A percentile compares a stretch with the other conserved stretches of the same genome.
Conservation (phyloP, 352 stramenopile genomes). For the Phytophthora cryptogea region DNA sequence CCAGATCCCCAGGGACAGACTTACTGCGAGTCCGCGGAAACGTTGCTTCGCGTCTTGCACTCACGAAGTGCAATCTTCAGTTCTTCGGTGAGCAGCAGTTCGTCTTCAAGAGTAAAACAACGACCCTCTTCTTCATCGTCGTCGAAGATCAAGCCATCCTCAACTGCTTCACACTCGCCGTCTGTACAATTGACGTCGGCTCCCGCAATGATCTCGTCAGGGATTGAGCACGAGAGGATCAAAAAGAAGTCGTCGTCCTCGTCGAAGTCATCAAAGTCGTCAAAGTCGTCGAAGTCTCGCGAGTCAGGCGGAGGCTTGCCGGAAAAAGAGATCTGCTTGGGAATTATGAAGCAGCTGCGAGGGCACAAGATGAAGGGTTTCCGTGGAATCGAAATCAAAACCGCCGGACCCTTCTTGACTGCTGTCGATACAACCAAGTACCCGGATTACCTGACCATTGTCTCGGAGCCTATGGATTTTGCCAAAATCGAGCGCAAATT, state of each 20-base stretch:
- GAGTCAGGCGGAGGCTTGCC: conserved; percentile 45
- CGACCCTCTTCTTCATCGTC: conserved; percentile 42
- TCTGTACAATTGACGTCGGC: conserved; percentile 7
- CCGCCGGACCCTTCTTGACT: conserved; percentile 79
- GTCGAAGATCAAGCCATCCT: conserved; percentile 25
- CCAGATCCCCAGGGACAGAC: conserved; percentile 72
- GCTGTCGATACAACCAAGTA: conserved; percentile 89
- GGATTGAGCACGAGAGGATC: conserved; percentile 30
- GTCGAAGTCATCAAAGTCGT: conserved; percentile 36
- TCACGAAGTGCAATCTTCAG: conserved; percentile 47
- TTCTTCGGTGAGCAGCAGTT: conserved; percentile 30
- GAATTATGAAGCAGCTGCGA: conserved; percentile 74
- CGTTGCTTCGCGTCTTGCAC: conserved; percentile 58
- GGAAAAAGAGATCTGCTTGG: conserved; percentile 67
- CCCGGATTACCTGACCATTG: conserved; percentile 77
- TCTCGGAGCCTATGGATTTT: conserved; percentile 88
- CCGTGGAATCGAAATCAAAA: conserved; percentile 80
- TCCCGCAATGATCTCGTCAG: conserved; percentile 7
- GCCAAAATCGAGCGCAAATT: conserved; percentile 88
- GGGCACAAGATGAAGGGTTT: conserved; percentile 88
- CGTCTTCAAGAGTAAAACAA: conserved; percentile 44
- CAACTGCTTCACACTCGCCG: conserved; percentile 17
- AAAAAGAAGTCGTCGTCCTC: conserved; percentile 42
- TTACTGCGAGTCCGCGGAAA: conserved; percentile 80
- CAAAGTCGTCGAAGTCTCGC: conserved; percentile 42